These are phyloP conservation scores for Pseudogymnoascus destructans DNA, from an alignment of 2,329 filamentous ascomycete genomes.

Conservation along the genomic window DNA sequence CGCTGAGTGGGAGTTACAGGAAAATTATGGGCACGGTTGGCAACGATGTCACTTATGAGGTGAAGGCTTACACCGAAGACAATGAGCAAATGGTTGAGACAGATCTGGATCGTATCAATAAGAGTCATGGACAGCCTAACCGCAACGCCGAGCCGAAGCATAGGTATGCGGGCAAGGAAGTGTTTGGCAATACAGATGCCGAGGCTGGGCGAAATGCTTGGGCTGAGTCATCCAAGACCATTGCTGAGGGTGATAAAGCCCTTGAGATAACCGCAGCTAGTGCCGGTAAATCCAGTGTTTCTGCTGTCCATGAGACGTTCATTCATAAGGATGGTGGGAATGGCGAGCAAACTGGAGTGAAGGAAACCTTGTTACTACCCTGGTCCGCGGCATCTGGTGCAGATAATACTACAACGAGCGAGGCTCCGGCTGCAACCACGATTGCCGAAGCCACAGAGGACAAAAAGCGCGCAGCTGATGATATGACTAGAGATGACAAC, in stretches of 20 bases:
- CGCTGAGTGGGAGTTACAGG: constrained; percentile 76
- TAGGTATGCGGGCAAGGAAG: background rate
- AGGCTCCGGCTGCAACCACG: background rate
- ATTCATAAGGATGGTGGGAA: constrained; percentile 25
- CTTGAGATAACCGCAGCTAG: background rate
- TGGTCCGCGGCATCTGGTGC: background rate
- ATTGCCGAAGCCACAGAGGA: background rate
- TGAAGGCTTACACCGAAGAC: constrained; percentile 55
- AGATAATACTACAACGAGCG: background rate
- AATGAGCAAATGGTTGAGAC: constrained; percentile 81
- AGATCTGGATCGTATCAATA: constrained; percentile 49
- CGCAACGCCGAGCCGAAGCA: background rate
- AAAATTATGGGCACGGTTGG: constrained; percentile 64
- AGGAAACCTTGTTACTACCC: constrained; percentile 4
- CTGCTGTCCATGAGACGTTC: constrained; percentile 22
- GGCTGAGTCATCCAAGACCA: constrained; percentile 17
- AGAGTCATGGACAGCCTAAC: constrained; percentile 10
- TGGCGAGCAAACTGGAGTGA: constrained; percentile 17
- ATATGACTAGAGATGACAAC: background rate
- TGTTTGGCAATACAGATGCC: background rate
- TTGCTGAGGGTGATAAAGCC: background rate
- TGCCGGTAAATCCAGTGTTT: constrained; percentile 16
- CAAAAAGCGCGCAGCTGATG: constrained; percentile 6
- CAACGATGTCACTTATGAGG: constrained; percentile 48
- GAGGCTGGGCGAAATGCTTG: constrained; percentile 20